Percentiles rank a stretch among this genome's conserved stretches.
Evolutionary conservation across 2,329 filamentous ascomycete species (phyloP).

Genomic region (Fragosphaeria purpurea): DNA sequence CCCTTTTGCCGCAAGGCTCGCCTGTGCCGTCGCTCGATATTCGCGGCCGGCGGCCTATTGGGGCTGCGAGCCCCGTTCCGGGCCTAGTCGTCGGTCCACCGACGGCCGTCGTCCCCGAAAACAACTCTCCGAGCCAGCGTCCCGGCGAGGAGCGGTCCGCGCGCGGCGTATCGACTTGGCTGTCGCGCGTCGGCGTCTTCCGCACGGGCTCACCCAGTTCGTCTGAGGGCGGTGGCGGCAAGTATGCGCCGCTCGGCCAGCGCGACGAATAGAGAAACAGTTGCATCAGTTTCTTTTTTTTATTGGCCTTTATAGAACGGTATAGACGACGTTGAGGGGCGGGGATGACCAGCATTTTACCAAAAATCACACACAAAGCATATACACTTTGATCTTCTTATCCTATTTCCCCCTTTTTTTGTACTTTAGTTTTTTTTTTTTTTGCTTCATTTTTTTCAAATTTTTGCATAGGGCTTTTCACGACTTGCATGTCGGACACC

Average conservation of each 20-base stretch:
- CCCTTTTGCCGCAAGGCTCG: constrained; percentile 68
- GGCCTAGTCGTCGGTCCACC: constrained; percentile 75
- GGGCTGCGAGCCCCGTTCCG: constrained; percentile 61
- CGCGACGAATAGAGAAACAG: constrained; percentile 23
- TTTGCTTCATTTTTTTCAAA: neutral
- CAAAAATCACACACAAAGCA: neutral
- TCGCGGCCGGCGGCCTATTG: constrained; percentile 42
- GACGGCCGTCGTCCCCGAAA: constrained; percentile 36
- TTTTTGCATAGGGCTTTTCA: neutral
- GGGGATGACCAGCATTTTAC: neutral
- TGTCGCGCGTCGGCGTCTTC: constrained; percentile 29
- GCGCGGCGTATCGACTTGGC: constrained; percentile 39
- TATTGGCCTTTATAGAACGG: neutral
- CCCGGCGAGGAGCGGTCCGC: constrained; percentile 14
- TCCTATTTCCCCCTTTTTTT: neutral
- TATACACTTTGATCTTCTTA: neutral
- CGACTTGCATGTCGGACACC: too few species aligned
- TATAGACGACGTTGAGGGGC: neutral
- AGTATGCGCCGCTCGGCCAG: constrained; percentile 32
- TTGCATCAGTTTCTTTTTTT: neutral
- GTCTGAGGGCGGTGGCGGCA: constrained; percentile 22
- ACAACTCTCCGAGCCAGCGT: constrained; percentile 25
- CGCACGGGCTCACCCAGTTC: constrained; percentile 24
- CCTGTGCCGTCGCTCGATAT: constrained; percentile 69
- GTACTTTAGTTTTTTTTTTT: neutral